Base-by-base conservation (phyloP, 257 asterid genomes). In the Salvia hispanica region DNA sequence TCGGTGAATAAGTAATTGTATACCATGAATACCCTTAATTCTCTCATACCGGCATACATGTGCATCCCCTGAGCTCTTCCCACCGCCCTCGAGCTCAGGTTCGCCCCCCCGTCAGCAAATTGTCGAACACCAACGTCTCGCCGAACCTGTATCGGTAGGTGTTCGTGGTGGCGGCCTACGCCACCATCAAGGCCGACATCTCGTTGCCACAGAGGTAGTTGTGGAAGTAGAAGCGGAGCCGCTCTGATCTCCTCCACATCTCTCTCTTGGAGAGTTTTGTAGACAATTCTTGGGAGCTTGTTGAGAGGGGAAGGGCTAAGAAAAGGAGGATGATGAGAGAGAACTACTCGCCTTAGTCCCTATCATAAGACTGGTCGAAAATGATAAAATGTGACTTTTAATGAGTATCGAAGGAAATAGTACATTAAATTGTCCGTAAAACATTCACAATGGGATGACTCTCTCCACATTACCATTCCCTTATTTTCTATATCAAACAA, bases 21-120 rank as follows among this genome's bases (percentile, higher is more conserved):
- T 3, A 42, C 75, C 86, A 81, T 78, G 66, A 81, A 56, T 21
- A 70, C 72, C 31, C 74, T 80, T 7, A 55, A 0, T 56, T 67
- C 46, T 6, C 0, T 31, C 62, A 74, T 16, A 64, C 77, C 85
- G 3, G 85, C 82, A 7, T 68, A 52, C 0, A 71, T 81, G 37
- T 81, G 78, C 6, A 81, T 60, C 7, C 86, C 86, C 42, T 76
- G 83, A 0, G 83, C 86, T 12, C 81, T n/a, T n/a, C n/a, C n/a
- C n/a, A n/a, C n/a, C n/a, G n/a, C n/a, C n/a, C n/a, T n/a, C n/a
- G n/a, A n/a, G 75, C 47, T 58, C 53, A 13, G 58, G 4, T 57
- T 67, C 0, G 86, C 61, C 76, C 77, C 14, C 47, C 16, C 0
- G 86, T 81, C 0, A 78, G 16, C 0, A 79, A 83, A 75, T 81